phyloP scores from a whole-genome alignment of 1,284 basidiomycete species.

The Somion occarium region DNA sequence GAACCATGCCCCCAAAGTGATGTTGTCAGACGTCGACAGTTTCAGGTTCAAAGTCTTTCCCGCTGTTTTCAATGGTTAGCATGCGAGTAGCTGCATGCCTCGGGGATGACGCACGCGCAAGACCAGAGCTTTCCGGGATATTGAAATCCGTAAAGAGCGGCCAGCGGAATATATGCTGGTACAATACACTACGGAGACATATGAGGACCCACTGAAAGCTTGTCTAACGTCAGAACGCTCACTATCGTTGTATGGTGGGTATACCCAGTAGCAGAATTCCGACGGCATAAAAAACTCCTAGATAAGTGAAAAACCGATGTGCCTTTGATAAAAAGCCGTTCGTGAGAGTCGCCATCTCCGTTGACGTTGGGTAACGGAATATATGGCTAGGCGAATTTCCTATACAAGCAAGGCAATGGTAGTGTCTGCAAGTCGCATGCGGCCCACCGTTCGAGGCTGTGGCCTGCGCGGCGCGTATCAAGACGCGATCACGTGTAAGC shows the following conservation, averaged over 20 bases:
- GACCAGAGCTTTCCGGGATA: constrained; percentile 70
- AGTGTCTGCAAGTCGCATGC: no score
- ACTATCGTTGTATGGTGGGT: constrained; percentile 75
- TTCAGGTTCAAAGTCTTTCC: constrained; percentile 75
- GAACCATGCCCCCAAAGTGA: constrained; percentile 87
- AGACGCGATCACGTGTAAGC: no score
- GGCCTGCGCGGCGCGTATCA: no score
- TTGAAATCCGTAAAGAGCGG: constrained; percentile 65
- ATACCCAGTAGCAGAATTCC: constrained; percentile 50
- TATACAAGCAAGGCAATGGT: no score
- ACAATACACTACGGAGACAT: constrained; percentile 43
- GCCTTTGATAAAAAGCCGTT: constrained; percentile 25
- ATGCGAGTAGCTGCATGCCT: neutral
- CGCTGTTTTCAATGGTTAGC: constrained; percentile 38
- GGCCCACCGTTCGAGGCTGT: no score
- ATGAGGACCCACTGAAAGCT: neutral
- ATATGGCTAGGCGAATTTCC: no score
- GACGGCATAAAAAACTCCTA: constrained; percentile 49
- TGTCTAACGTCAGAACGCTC: constrained; percentile 23
- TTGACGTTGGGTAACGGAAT: no score
- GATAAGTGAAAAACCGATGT: constrained; percentile 33
- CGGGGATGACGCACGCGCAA: constrained; percentile 64
- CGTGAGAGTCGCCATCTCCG: neutral
- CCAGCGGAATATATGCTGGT: constrained; percentile 62
- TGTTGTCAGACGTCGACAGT: constrained; percentile 72